These are phyloP conservation scores for Dictyostelium citrinum DNA, from an alignment of 78 protist genomes.

Conservation along the genomic window DNA sequence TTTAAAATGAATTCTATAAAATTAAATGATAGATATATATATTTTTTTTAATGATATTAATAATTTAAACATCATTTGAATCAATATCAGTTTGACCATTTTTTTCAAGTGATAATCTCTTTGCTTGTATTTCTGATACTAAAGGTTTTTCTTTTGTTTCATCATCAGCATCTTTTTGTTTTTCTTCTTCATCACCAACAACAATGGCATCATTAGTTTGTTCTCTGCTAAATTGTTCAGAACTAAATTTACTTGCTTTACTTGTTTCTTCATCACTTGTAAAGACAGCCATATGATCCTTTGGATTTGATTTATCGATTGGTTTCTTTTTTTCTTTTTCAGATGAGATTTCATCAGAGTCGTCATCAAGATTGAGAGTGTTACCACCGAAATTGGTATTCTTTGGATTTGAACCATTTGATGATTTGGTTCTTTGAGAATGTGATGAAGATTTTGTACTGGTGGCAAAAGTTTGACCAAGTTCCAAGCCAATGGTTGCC, in stretches of 20 bases:
- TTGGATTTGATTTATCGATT: neutral
- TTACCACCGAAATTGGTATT: neutral
- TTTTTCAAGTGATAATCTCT: neutral
- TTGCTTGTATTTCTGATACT: neutral
- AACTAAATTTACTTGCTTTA: neutral
- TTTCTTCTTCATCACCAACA: neutral
- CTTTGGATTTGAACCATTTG: neutral
- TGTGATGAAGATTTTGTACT: neutral
- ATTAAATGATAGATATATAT: neutral
- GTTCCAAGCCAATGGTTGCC: neutral
- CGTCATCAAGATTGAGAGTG: neutral
- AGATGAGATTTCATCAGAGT: neutral
- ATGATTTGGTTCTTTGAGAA: neutral
- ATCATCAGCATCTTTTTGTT: neutral
- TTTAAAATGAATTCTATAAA: neutral
- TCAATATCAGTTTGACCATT: neutral
- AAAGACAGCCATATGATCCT: neutral
- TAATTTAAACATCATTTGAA: neutral
- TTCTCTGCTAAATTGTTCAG: neutral
- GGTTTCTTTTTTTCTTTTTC: neutral
- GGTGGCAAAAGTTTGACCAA: neutral
- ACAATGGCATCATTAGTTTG: neutral
- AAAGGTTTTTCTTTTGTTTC: neutral
- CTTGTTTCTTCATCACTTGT: neutral
- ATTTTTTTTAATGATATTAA: neutral